Percentiles rank a stretch among this genome's conserved stretches.
Evolutionary conservation across 2,329 filamentous ascomycete species (phyloP).

Genomic region (Colletotrichum somersetense): DNA sequence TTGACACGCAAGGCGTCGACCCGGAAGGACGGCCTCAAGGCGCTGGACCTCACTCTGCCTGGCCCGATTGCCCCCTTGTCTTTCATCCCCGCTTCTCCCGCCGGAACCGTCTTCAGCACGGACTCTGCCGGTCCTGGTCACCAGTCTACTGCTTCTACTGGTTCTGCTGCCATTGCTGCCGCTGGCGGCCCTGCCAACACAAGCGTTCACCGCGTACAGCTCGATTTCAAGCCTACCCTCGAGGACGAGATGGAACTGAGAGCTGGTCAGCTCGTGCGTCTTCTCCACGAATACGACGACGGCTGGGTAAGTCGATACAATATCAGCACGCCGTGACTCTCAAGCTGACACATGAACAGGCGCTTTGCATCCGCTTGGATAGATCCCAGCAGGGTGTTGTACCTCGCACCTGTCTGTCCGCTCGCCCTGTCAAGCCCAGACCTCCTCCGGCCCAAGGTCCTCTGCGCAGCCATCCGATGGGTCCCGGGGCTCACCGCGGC

Average conservation of each 20-base stretch:
- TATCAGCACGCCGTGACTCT: not conserved
- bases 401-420: constrained; percentile 92
- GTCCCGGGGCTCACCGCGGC: constrained; percentile 52
- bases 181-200: constrained; percentile 70
- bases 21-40: constrained; percentile 64
- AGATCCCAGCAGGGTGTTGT: constrained; percentile 93
- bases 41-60: constrained; percentile 67
- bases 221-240: constrained; percentile 94
- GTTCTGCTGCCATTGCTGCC: constrained; percentile 71
- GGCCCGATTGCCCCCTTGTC: constrained; percentile 48
- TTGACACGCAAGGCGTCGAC: constrained; percentile 68
- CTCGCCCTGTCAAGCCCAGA: constrained; percentile 90
- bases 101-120: constrained; percentile 73
- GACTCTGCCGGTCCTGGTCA: constrained; percentile 65
- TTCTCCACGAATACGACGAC: constrained; percentile 97
- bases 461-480: constrained; percentile 68
- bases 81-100: constrained; percentile 67
- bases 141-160: constrained; percentile 58
- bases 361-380: constrained; percentile 91
- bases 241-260: constrained; percentile 89
- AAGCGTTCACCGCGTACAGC: constrained; percentile 89
- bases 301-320: constrained; percentile 83
- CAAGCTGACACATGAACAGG: constrained; percentile 64
- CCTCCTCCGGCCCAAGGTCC: constrained; percentile 63
- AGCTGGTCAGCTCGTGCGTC: constrained; percentile 85